Evolutionary conservation across 192 early-diverging fungal species (phyloP).

Genomic region (Chytriomyces sp.): DNA sequence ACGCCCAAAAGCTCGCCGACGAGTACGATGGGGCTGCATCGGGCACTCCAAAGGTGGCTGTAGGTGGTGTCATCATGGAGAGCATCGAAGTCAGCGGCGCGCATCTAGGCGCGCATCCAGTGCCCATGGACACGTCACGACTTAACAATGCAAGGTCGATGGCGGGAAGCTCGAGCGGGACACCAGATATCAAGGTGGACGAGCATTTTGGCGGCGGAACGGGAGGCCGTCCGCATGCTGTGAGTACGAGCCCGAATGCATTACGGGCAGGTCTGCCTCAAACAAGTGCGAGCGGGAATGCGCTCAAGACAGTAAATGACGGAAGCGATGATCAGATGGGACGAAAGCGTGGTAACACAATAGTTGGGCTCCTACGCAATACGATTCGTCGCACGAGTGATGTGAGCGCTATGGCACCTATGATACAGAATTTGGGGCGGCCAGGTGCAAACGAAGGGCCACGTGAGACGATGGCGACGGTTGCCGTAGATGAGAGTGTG

Average conservation of each 20-base stretch:
- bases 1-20: slow-evolving; percentile 48
- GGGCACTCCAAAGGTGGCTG: neutral
- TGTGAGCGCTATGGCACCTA: slow-evolving; percentile 18
- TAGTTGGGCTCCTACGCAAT: slow-evolving; percentile 56
- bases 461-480: slow-evolving; percentile 29
- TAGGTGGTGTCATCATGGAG: neutral
- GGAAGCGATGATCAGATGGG: slow-evolving; percentile 15
- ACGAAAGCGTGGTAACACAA: slow-evolving; percentile 60
- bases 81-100: neutral
- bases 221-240: neutral
- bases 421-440: slow-evolving; percentile 5
- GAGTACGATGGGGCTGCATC: slow-evolving; percentile 41
- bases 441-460: slow-evolving; percentile 14
- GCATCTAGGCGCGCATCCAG: slow-evolving; percentile 15
- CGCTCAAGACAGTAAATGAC: neutral
- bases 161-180: neutral
- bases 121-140: slow-evolving; percentile 34
- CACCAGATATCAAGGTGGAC: neutral
- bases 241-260: neutral
- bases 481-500: slow-evolving; percentile 23
- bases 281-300: neutral
- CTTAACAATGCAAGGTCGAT: slow-evolving; percentile 26
- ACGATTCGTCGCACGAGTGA: slow-evolving; percentile 52
- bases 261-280: neutral
- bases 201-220: neutral